A percentile compares a stretch with the other conserved stretches of the same genome.
phyloP scores from a whole-genome alignment of 202 grass and related monocot genomes.

The Zoysia matrella region DNA sequence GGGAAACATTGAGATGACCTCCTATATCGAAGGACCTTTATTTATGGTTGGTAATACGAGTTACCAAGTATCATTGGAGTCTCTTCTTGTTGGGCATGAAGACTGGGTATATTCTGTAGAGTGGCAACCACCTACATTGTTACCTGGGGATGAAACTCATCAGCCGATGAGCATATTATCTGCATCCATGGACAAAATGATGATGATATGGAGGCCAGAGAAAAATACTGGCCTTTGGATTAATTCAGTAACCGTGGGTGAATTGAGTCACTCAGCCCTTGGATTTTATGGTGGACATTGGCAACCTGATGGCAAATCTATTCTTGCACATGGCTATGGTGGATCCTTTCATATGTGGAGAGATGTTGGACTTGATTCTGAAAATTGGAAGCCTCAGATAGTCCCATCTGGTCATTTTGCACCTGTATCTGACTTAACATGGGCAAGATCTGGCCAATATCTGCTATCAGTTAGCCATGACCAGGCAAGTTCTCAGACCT shows the following conservation, averaged over 20 bases:
- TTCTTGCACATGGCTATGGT: conserved; percentile 92
- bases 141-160: conserved; percentile 55
- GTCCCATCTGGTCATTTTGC: conserved; percentile 95
- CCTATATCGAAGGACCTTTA: conserved; percentile 90
- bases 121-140: conserved; percentile 74
- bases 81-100: conserved; percentile 90
- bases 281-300: conserved; percentile 97
- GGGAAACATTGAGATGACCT: conserved; percentile 69
- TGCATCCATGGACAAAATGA: conserved; percentile 98
- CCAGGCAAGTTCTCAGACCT: conserved; percentile 64
- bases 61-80: conserved; percentile 85
- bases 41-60: conserved; percentile 58
- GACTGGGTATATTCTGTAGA: conserved; percentile 97
- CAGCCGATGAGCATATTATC: conserved; percentile 92
- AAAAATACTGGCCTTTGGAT: conserved; percentile 90
- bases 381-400: conserved; percentile 86
- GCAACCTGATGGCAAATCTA: conserved; percentile 75
- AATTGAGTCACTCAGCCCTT: conserved; percentile 85
- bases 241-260: conserved; percentile 90
- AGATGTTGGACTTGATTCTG: conserved; percentile 74
- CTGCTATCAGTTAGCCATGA: conserved; percentile 93
- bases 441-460: conserved; percentile 80
- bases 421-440: conserved; percentile 83
- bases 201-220: conserved; percentile 98
- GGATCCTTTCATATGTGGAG: conserved; percentile 96